Conservation (phyloP, 768 basidiomycete species). For the Imleria badia region DNA sequence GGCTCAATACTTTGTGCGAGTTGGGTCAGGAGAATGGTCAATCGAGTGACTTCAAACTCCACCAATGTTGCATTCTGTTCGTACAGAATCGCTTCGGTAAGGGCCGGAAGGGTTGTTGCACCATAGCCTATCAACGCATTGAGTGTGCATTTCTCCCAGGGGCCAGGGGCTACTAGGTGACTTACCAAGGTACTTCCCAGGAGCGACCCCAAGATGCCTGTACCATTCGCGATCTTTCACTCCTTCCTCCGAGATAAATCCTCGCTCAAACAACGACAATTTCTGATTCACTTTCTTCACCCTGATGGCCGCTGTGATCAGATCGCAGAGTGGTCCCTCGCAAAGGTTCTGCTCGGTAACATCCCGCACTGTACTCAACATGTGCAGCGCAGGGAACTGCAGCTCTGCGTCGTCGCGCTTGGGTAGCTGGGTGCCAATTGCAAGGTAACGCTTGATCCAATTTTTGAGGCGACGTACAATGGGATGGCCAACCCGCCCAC, state of each 20-base stretch:
- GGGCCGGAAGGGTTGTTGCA: constrained; percentile 78
- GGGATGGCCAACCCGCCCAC: not conserved
- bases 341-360: constrained; percentile 5
- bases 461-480: constrained; percentile 11
- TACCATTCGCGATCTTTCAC: constrained; percentile 86
- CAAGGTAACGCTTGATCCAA: constrained; percentile 29
- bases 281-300: constrained; percentile 63
- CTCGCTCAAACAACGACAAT: constrained; percentile 69
- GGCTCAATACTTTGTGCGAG: constrained; percentile 40
- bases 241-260: constrained; percentile 77
- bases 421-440: not conserved
- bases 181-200: constrained; percentile 81
- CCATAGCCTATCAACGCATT: constrained; percentile 58
- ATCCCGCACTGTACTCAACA: not conserved
- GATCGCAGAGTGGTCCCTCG: constrained; percentile 37
- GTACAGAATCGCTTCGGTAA: constrained; percentile 73
- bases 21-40: constrained; percentile 52
- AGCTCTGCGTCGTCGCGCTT: not conserved
- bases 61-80: constrained; percentile 66
- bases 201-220: constrained; percentile 80
- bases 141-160: not conserved
- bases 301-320: constrained; percentile 59
- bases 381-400: constrained; percentile 1
- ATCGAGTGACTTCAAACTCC: constrained; percentile 55
- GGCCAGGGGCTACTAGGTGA: not conserved